phyloP scores from a whole-genome alignment of 805 yeast species.

The Wickerhamiella bombiphila region DNA sequence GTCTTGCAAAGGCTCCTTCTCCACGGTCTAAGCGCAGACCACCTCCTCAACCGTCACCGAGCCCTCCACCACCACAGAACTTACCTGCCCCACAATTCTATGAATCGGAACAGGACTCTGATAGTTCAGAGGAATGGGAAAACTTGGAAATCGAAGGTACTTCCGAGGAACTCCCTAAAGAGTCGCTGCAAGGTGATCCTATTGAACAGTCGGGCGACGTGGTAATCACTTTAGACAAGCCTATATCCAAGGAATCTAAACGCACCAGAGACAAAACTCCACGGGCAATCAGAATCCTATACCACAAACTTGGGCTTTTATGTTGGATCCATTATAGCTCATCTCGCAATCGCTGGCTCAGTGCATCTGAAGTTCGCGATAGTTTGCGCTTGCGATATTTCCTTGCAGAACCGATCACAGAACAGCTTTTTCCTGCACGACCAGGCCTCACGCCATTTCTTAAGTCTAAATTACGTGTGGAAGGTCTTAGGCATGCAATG shows the following conservation, averaged over 20 bases:
- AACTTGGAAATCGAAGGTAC: constrained; percentile 17
- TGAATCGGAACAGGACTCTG: constrained; percentile 5
- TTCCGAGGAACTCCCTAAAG: too few species aligned
- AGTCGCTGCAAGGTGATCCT: constrained; percentile 1
- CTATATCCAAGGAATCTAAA: neutral
- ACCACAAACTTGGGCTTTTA: constrained; percentile 47
- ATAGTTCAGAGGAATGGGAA: constrained; percentile 16
- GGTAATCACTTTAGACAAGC: constrained; percentile 5
- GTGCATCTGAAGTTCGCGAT: constrained; percentile 30
- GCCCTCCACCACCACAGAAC: neutral
- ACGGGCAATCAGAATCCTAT: constrained; percentile 45
- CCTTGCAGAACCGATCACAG: constrained; percentile 34
- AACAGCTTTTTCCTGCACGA: constrained; percentile 34
- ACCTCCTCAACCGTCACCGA: neutral
- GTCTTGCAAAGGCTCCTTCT: constrained; percentile 1
- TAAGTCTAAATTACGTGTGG: constrained; percentile 54
- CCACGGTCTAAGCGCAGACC: neutral
- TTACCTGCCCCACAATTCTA: constrained; percentile 1
- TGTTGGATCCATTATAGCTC: constrained; percentile 53
- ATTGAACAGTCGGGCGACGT: constrained; percentile 1
- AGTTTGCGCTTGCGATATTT: constrained; percentile 26
- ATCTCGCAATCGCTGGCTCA: constrained; percentile 62
- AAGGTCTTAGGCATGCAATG: constrained; percentile 58
- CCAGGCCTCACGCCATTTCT: constrained; percentile 31
- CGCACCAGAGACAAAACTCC: constrained; percentile 3